phyloP scores from a whole-genome alignment of 306 rosid genomes.

The Citrullus amarus region DNA sequence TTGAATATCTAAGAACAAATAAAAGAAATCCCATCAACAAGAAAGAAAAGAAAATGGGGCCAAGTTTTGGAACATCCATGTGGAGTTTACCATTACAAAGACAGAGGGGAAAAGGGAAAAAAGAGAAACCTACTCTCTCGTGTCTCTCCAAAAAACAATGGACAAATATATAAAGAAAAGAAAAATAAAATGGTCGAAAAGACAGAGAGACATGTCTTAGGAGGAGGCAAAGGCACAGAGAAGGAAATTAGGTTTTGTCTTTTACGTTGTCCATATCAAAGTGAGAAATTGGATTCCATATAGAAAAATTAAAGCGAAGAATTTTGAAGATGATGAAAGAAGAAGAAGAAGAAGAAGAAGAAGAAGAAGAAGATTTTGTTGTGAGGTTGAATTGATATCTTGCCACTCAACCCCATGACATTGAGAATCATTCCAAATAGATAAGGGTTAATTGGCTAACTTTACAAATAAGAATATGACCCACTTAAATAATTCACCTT shows the following conservation, averaged over 20 bases:
- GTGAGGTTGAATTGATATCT: not conserved
- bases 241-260: slow-evolving; percentile 4
- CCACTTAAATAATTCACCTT: not conserved
- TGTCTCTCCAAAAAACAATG: not conserved
- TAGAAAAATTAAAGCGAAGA: not conserved
- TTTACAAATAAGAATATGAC: not conserved
- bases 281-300: not conserved
- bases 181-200: not conserved
- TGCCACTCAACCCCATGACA: not conserved
- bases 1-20: not conserved
- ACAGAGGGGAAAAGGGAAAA: not conserved
- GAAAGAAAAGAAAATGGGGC: not conserved
- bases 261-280: slow-evolving; percentile 1
- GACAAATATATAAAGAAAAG: too few species aligned
- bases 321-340: not conserved
- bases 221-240: not conserved
- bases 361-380: not conserved
- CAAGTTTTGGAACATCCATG: not conserved
- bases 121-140: not conserved
- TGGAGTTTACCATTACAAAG: not conserved
- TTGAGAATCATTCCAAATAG: slow-evolving; percentile 8
- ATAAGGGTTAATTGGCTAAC: not conserved
- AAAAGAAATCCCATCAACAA: not conserved
- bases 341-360: not conserved
- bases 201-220: not conserved